These are phyloP conservation scores for Globisporangium rhizosaccharum DNA, from an alignment of 352 stramenopile species.

Conservation along the genomic window DNA sequence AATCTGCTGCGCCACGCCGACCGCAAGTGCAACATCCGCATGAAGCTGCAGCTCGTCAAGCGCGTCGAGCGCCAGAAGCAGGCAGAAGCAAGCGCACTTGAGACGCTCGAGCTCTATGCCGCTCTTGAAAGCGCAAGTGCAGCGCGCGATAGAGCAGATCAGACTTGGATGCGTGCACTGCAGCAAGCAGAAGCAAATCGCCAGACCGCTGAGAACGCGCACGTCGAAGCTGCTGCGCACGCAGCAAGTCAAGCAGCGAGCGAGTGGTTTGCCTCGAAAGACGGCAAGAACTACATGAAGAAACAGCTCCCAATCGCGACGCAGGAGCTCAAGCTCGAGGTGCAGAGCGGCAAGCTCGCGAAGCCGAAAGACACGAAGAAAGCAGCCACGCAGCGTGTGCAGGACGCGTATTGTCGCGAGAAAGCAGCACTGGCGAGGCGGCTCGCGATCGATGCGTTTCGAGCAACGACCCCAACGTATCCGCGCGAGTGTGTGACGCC, in stretches of 20 bases:
- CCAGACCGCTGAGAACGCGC: constrained; percentile 27
- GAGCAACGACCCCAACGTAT: constrained; percentile 5
- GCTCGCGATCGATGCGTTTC: constrained; percentile 6
- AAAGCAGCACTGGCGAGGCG: constrained; percentile 5
- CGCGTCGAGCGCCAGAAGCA: constrained; percentile 23
- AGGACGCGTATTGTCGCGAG: constrained; percentile 3
- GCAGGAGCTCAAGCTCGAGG: constrained; percentile 43
- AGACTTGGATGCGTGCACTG: constrained; percentile 30
- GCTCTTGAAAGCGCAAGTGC: constrained; percentile 24
- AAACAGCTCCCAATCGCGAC: constrained; percentile 34
- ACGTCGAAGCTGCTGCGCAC: constrained; percentile 17
- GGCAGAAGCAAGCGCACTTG: constrained; percentile 1
- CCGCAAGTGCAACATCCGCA: constrained; percentile 45
- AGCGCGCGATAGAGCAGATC: constrained; percentile 24
- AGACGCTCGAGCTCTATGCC: constrained; percentile 26
- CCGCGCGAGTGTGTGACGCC: constrained; percentile 1
- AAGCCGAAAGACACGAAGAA: constrained; percentile 24
- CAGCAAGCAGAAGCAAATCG: constrained; percentile 29
- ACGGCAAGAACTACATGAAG: constrained; percentile 58
- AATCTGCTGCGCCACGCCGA: constrained; percentile 41
- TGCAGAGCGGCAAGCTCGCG: constrained; percentile 36
- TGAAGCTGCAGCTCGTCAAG: constrained; percentile 54
- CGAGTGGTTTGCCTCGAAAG: constrained; percentile 62
- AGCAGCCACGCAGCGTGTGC: constrained; percentile 5
- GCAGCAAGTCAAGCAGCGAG: constrained; percentile 18